Evolutionary conservation across 495 filamentous ascomycete genomes (phyloP).

Genomic region (Penicillium fimorum): DNA sequence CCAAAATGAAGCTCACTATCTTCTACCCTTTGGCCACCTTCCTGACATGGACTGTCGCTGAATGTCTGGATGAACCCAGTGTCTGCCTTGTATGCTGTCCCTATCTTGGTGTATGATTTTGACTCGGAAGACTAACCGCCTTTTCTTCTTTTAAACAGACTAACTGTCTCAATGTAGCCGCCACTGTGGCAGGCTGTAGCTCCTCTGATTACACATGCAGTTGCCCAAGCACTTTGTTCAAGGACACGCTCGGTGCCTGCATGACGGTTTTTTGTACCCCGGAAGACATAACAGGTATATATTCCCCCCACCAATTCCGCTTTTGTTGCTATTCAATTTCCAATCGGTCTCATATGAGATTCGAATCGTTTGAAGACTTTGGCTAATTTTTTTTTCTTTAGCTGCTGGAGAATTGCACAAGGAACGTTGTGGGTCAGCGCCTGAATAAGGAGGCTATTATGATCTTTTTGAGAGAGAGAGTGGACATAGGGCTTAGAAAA

Average conservation of each 20-base stretch:
- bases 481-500: background rate
- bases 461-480: background rate
- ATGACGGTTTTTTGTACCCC: conserved; percentile 17
- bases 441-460: background rate
- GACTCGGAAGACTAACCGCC: conserved; percentile 7
- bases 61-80: conserved; percentile 14
- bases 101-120: background rate
- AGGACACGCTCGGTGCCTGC: conserved; percentile 18
- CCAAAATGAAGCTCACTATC: conserved; percentile 31
- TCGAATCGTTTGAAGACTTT: background rate
- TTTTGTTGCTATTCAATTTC: background rate
- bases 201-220: conserved; percentile 22
- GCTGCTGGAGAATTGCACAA: conserved; percentile 18
- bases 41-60: conserved; percentile 23
- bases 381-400: conserved; percentile 3
- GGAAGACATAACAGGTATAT: conserved; percentile 22
- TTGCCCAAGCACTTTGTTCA: conserved; percentile 22
- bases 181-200: conserved; percentile 20
- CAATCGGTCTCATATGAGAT: background rate
- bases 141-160: conserved; percentile 5
- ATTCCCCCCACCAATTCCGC: background rate
- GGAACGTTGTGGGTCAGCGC: conserved; percentile 13
- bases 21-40: conserved; percentile 27
- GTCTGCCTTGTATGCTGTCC: conserved; percentile 18
- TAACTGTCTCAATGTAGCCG: conserved; percentile 19